A percentile compares a stretch with the other conserved stretches of the same genome.
phyloP scores from a whole-genome alignment of 208 protist genomes.

The Spongospora subterranea region DNA sequence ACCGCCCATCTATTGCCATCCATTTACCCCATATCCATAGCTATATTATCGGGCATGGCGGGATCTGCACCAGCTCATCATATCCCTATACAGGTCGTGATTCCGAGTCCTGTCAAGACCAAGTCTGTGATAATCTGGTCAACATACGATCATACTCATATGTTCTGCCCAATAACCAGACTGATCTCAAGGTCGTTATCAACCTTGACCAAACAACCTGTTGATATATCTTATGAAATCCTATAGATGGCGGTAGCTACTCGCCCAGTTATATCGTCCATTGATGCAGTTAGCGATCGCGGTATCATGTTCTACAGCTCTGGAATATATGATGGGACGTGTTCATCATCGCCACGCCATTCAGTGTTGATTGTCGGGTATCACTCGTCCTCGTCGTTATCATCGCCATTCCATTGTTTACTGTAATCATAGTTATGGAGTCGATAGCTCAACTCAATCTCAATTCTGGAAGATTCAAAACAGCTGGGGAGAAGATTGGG shows the following conservation, averaged over 20 bases:
- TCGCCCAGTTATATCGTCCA: background rate
- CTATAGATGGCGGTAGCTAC: background rate
- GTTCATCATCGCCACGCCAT: background rate
- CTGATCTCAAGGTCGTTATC: background rate
- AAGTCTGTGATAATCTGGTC: background rate
- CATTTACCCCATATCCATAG: background rate
- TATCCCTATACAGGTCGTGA: background rate
- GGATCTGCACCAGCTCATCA: background rate
- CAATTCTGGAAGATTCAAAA: constrained; percentile 72
- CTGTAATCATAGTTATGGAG: background rate
- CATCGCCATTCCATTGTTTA: background rate
- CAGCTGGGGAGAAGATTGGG: constrained; percentile 70
- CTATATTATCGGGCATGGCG: background rate
- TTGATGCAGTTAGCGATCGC: background rate
- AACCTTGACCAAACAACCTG: background rate
- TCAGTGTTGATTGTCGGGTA: background rate
- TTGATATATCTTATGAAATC: background rate
- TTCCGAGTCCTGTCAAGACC: background rate
- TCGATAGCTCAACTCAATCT: background rate
- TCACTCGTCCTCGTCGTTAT: background rate
- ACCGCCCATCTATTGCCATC: background rate
- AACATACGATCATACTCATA: background rate
- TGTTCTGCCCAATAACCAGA: background rate
- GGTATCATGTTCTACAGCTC: background rate
- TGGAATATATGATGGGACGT: background rate